phyloP scores from a whole-genome alignment of 1,139 yeast genomes.

The Kurtzmaniella quercitrusa region DNA sequence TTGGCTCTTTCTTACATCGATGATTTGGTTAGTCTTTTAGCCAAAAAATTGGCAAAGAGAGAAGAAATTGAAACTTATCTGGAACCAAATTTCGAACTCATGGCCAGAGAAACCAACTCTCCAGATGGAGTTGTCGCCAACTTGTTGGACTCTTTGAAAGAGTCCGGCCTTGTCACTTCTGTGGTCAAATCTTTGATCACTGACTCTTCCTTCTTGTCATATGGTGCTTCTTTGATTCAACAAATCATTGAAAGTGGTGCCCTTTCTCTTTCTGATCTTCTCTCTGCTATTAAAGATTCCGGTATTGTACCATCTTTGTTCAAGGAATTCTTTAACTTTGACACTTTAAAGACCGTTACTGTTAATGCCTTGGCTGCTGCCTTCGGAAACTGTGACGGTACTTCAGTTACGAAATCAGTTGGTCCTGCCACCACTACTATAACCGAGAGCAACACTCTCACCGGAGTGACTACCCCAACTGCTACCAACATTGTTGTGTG shows the following conservation, averaged over 20 bases:
- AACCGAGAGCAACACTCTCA: conserved; percentile 14
- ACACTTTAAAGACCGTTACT: conserved; percentile 38
- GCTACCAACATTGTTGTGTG: conserved; percentile 14
- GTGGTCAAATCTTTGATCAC: conserved; percentile 40
- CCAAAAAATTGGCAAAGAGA: conserved; percentile 21
- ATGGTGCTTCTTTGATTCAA: conserved; percentile 38
- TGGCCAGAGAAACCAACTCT: conserved; percentile 1
- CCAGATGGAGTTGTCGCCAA: conserved; percentile 23
- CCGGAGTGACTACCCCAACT: conserved; percentile 15
- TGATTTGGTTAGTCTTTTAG: conserved; percentile 28
- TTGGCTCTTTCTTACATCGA: conserved; percentile 29
- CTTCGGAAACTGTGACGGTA: conserved; percentile 36
- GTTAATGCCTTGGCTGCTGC: conserved; percentile 47
- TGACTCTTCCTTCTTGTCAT: conserved; percentile 36
- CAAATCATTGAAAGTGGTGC: conserved; percentile 30
- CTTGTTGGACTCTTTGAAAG: conserved; percentile 44
- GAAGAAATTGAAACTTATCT: conserved; percentile 11
- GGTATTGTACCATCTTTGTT: conserved; percentile 39
- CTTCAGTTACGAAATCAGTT: conserved; percentile 23
- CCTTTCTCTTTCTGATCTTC: conserved; percentile 24
- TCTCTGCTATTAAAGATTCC: conserved; percentile 31
- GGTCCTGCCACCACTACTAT: conserved; percentile 16
- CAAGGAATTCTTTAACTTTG: conserved; percentile 37
- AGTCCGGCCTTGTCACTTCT: conserved; percentile 40
- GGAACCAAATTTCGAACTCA: conserved; percentile 7